Evolutionary conservation across 768 basidiomycete species (phyloP).

Genomic region (Mycena vitilis): DNA sequence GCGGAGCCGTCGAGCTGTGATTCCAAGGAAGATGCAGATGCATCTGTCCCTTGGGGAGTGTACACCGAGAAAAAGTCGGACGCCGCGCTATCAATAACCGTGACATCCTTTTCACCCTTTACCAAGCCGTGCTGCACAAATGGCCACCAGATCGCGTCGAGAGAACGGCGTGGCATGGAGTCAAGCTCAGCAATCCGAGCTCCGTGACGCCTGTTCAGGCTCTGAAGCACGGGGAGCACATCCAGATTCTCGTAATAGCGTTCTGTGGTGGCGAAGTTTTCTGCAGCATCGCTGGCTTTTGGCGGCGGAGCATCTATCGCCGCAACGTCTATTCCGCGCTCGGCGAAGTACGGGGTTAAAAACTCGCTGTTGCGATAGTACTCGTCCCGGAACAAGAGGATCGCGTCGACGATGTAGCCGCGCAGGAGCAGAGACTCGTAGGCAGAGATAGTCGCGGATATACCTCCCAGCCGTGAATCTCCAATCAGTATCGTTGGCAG

Average conservation of each 20-base stretch:
- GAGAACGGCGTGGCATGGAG: slow-evolving; percentile 81
- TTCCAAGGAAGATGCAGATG: slow-evolving; percentile 56
- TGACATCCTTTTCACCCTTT: slow-evolving; percentile 77
- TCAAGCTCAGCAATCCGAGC: slow-evolving; percentile 78
- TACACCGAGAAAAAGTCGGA: slow-evolving; percentile 89
- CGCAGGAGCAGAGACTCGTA: slow-evolving; percentile 93
- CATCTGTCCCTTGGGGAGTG: slow-evolving; percentile 48
- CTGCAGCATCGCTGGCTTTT: slow-evolving; percentile 50
- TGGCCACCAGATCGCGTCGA: slow-evolving; percentile 94
- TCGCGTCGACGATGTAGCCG: slow-evolving; percentile 88
- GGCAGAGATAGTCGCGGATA: slow-evolving; percentile 89
- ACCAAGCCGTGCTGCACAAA: slow-evolving; percentile 92
- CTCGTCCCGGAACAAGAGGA: slow-evolving; percentile 85
- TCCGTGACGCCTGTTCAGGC: slow-evolving; percentile 73
- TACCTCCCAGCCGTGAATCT: slow-evolving; percentile 91
- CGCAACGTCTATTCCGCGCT: slow-evolving; percentile 69
- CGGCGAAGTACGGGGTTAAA: slow-evolving; percentile 80
- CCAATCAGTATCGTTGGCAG: slow-evolving; percentile 91
- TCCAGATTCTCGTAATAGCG: slow-evolving; percentile 74
- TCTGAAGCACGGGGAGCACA: slow-evolving; percentile 60
- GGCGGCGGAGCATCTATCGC: slow-evolving; percentile 71
- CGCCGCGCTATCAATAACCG: slow-evolving; percentile 91
- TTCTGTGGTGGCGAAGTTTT: slow-evolving; percentile 67
- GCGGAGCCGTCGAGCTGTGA: slow-evolving; percentile 91
- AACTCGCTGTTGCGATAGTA: slow-evolving; percentile 93